These are phyloP conservation scores for Pneumocystis sp. DNA, from an alignment of 1,139 yeast species.

Conservation along the genomic window DNA sequence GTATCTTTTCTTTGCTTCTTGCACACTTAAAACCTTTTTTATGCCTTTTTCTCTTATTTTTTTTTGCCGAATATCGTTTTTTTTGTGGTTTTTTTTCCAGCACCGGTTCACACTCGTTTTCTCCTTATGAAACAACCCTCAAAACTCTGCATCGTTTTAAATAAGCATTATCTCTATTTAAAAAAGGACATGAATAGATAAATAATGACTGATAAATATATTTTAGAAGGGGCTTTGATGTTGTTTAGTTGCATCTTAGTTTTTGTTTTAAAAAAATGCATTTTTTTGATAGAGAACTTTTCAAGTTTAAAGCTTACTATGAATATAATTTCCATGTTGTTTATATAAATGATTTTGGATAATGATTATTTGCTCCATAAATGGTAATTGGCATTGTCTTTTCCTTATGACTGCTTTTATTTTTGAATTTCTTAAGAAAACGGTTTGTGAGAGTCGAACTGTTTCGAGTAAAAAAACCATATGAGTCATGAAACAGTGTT, in stretches of 20 bases:
- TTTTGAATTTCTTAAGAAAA: not conserved
- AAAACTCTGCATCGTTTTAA: too few relatives aligned
- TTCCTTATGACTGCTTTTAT: not conserved
- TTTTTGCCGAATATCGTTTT: not conserved
- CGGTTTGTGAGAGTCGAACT: not conserved
- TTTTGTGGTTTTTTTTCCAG: not conserved
- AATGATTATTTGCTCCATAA: not conserved
- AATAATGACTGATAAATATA: not conserved
- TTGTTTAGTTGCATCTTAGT: not conserved
- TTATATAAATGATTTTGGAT: not conserved
- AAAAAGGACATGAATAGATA: not conserved
- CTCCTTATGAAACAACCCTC: not conserved
- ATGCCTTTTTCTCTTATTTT: not conserved
- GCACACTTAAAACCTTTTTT: not conserved
- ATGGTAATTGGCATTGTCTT: not conserved
- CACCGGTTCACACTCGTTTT: not conserved
- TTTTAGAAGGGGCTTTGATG: not conserved
- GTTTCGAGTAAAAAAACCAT: not conserved
- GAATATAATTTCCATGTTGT: not conserved
- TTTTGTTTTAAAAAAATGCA: too few relatives aligned
- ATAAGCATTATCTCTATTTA: not conserved
- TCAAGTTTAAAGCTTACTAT: too few relatives aligned
- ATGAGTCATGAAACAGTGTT: not conserved
- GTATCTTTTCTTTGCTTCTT: not conserved
- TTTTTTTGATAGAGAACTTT: too few relatives aligned